A percentile compares a stretch with the other conserved stretches of the same genome.
These are phyloP conservation scores for Erysimum cheiranthoides DNA, from an alignment of 345 rosid species.

Conservation along the genomic window DNA sequence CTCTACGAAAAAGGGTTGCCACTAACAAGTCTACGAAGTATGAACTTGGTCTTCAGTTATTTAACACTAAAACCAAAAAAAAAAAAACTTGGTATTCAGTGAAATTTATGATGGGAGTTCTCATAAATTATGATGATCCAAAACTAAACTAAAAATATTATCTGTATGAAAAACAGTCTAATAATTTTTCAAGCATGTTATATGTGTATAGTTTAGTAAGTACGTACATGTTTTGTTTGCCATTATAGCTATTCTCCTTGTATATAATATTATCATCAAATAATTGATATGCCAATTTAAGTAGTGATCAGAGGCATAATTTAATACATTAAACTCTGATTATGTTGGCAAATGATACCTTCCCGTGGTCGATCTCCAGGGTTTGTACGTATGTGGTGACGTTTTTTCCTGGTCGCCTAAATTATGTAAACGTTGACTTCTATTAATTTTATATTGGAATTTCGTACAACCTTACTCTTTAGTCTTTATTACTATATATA, in stretches of 20 bases:
- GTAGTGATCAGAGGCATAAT: background rate
- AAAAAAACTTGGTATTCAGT: too few relatives aligned
- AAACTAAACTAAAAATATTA: too few relatives aligned
- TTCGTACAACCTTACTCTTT: background rate
- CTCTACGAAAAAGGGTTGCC: too few relatives aligned
- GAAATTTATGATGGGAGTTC: too few relatives aligned
- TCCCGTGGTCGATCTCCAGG: background rate
- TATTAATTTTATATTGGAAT: slow-evolving; percentile 6
- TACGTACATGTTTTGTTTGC: background rate
- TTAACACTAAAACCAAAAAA: too few relatives aligned
- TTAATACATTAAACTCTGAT: slow-evolving; percentile 14
- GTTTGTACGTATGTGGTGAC: slow-evolving; percentile 40
- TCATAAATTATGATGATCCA: too few relatives aligned
- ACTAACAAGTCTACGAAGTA: too few relatives aligned
- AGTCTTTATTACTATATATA: background rate
- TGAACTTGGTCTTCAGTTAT: too few relatives aligned
- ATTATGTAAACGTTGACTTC: slow-evolving; percentile 32
- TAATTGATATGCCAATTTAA: background rate
- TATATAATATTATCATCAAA: background rate
- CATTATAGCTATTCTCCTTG: background rate
- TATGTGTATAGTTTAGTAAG: background rate
- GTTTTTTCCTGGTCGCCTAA: slow-evolving; percentile 12
- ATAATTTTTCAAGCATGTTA: background rate
- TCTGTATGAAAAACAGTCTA: too few relatives aligned
- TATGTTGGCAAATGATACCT: slow-evolving; percentile 28